Percentiles rank a stretch among this genome's conserved stretches.
These are phyloP conservation scores for Colletotrichum sp. DNA, from an alignment of 2,329 filamentous ascomycete genomes.

Conservation along the genomic window DNA sequence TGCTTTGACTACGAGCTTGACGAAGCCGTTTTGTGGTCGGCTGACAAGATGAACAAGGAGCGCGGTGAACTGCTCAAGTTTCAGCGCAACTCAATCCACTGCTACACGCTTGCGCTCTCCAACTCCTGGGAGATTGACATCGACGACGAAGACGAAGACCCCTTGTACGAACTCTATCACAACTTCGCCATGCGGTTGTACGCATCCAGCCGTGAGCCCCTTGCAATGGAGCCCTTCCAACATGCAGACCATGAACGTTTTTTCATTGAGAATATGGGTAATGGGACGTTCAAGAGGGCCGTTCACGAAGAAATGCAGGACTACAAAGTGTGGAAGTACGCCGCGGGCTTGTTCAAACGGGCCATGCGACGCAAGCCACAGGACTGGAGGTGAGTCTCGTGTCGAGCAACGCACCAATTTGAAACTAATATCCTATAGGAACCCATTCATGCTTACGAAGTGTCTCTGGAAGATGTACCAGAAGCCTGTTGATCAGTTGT, in stretches of 20 bases:
- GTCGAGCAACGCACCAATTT: background rate
- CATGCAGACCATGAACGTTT: conserved; percentile 63
- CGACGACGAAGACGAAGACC: conserved; percentile 52
- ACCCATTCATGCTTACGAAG: conserved; percentile 65
- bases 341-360: conserved; percentile 59
- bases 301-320: conserved; percentile 62
- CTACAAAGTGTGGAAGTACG: conserved; percentile 67
- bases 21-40: conserved; percentile 85
- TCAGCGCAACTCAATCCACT: conserved; percentile 84
- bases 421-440: conserved; percentile 35
- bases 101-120: conserved; percentile 68
- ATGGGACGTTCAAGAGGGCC: conserved; percentile 56
- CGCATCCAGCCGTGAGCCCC: conserved; percentile 65
- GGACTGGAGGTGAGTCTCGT: conserved; percentile 60
- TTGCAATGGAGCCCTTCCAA: conserved; percentile 66
- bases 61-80: conserved; percentile 75
- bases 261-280: conserved; percentile 56
- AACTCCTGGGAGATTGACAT: conserved; percentile 54
- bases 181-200: conserved; percentile 68
- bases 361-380: conserved; percentile 58
- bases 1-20: conserved; percentile 89
- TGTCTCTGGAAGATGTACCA: conserved; percentile 70
- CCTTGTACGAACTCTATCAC: conserved; percentile 63
- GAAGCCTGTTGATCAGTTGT: conserved; percentile 48
- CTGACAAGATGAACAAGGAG: conserved; percentile 89